Evolutionary conservation across 768 basidiomycete species (phyloP).

Genomic region (Solioccasus polychromus): DNA sequence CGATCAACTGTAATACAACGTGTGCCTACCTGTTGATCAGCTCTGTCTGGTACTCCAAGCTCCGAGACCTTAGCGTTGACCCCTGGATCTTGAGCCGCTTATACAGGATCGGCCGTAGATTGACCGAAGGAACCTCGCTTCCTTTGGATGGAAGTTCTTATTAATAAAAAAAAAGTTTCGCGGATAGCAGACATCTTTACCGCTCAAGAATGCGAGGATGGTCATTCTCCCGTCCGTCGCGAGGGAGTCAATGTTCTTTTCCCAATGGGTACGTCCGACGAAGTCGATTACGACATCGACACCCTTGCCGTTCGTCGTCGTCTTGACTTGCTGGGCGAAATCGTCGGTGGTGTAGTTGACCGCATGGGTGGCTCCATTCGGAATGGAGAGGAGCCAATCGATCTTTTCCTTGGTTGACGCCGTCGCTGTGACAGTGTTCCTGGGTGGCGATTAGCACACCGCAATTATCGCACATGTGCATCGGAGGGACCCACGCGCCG

Average conservation of each 20-base stretch:
- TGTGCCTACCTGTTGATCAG: constrained; percentile 54
- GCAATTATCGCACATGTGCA: constrained; percentile 1
- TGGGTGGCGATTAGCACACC: constrained; percentile 26
- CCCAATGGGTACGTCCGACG: constrained; percentile 73
- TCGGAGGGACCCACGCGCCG: constrained; percentile 57
- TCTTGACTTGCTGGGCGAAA: constrained; percentile 72
- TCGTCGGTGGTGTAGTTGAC: constrained; percentile 85
- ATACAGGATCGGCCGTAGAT: constrained; percentile 66
- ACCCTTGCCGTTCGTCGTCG: constrained; percentile 64
- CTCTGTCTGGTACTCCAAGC: constrained; percentile 71
- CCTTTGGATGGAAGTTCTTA: constrained; percentile 40
- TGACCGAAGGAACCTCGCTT: constrained; percentile 44
- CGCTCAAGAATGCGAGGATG: constrained; percentile 62
- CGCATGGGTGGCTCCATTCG: constrained; percentile 68
- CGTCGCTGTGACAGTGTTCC: constrained; percentile 75
- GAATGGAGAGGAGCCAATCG: constrained; percentile 64
- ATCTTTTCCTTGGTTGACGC: constrained; percentile 84
- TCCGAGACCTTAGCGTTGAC: constrained; percentile 78
- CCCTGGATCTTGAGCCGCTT: constrained; percentile 89
- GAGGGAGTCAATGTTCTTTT: constrained; percentile 66
- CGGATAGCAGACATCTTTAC: constrained; percentile 36
- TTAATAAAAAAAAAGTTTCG: constrained; percentile 21
- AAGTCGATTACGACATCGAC: constrained; percentile 86
- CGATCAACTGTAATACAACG: background rate
- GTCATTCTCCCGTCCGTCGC: constrained; percentile 76